Percentiles rank a stretch among this genome's conserved stretches.
Evolutionary conservation across 306 rosid genomes (phyloP).

Genomic region (Cyamopsis tetragonoloba): DNA sequence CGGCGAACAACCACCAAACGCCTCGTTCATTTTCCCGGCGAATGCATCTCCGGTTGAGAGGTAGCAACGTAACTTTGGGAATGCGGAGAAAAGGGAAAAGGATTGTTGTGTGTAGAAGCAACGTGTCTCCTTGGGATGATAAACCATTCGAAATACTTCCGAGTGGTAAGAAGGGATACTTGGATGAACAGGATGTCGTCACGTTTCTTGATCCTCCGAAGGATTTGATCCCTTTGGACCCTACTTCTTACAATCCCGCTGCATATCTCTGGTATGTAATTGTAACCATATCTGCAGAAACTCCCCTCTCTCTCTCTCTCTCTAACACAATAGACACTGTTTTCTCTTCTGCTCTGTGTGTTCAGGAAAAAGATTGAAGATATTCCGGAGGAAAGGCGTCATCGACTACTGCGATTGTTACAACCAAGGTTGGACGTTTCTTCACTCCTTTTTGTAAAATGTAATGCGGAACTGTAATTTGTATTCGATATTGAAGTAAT

Average conservation of each 20-base stretch:
- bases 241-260: slow-evolving; percentile 74
- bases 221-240: slow-evolving; percentile 63
- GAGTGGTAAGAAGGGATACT: slow-evolving; percentile 48
- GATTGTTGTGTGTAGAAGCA: slow-evolving; percentile 27
- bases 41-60: slow-evolving; percentile 20
- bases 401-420: slow-evolving; percentile 56
- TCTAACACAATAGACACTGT: no score
- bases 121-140: slow-evolving; percentile 63
- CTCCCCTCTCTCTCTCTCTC: not conserved
- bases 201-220: slow-evolving; percentile 81
- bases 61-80: slow-evolving; percentile 46
- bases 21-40: slow-evolving; percentile 27
- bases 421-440: slow-evolving; percentile 61
- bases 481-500: not conserved
- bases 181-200: slow-evolving; percentile 74
- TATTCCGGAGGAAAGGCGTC: slow-evolving; percentile 78
- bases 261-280: slow-evolving; percentile 73
- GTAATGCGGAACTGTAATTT: not conserved
- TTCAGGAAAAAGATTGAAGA: slow-evolving; percentile 86
- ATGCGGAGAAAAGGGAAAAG: slow-evolving; percentile 14
- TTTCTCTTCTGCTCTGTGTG: not conserved
- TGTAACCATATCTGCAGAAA: not conserved
- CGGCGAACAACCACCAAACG: not conserved
- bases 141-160: slow-evolving; percentile 62
- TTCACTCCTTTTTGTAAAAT: not conserved